Evolutionary conservation across 1,284 basidiomycete genomes (phyloP).

Genomic region (Erythrobasidium hasegawianum): DNA sequence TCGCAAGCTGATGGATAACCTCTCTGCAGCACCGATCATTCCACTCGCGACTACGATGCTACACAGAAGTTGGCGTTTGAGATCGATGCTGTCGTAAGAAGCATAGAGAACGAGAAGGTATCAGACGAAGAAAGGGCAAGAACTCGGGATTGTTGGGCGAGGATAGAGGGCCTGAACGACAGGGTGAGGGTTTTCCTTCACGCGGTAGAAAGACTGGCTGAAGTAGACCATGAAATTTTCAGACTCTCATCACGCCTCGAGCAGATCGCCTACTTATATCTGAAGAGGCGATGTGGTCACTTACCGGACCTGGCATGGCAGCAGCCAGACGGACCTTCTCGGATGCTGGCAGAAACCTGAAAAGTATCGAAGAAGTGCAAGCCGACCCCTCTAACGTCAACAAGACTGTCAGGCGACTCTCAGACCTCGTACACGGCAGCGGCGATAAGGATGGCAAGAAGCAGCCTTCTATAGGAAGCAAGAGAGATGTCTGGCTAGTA

Average conservation of each 20-base stretch:
- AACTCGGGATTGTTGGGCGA: slow-evolving; percentile 87
- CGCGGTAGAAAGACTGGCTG: too few species aligned
- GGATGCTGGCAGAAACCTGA: slow-evolving; percentile 33
- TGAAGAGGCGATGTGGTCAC: slow-evolving; percentile 60
- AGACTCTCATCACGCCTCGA: slow-evolving; percentile 75
- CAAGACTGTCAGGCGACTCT: slow-evolving; percentile 75
- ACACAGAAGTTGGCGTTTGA: slow-evolving; percentile 84
- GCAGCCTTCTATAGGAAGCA: slow-evolving; percentile 46
- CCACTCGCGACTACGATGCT: slow-evolving; percentile 93
- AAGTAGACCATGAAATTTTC: not conserved
- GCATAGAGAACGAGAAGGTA: slow-evolving; percentile 96
- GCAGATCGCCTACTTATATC: slow-evolving; percentile 79
- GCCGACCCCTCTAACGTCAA: slow-evolving; percentile 61
- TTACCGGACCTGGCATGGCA: slow-evolving; percentile 36
- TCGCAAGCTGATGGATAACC: not conserved
- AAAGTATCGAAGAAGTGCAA: slow-evolving; percentile 40
- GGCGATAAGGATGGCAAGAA: slow-evolving; percentile 12
- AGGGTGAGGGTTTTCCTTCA: slow-evolving; percentile 60
- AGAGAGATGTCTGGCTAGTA: slow-evolving; percentile 86
- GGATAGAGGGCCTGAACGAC: slow-evolving; percentile 89
- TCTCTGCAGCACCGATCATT: slow-evolving; percentile 83
- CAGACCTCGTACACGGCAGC: slow-evolving; percentile 62
- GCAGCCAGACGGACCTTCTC: slow-evolving; percentile 45
- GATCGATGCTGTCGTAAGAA: slow-evolving; percentile 89
- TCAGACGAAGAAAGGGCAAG: slow-evolving; percentile 91